These are phyloP conservation scores for Chalciporus sp. DNA, from an alignment of 1,284 basidiomycete species.

Conservation along the genomic window DNA sequence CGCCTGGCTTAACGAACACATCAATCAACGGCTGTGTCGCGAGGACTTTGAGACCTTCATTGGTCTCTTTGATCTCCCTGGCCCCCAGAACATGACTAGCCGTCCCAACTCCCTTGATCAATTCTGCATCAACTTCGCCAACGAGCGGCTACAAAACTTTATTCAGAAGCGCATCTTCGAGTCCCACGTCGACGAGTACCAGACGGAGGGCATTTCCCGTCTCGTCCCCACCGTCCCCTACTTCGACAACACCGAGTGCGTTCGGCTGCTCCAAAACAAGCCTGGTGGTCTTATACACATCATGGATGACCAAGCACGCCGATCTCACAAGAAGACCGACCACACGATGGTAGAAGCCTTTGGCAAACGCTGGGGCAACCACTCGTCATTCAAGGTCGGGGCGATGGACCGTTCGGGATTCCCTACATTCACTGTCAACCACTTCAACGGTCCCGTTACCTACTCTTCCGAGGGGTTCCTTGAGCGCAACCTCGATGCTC, in stretches of 20 bases:
- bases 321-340: slow-evolving; percentile 89
- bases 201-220: slow-evolving; percentile 78
- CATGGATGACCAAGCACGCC: slow-evolving; percentile 93
- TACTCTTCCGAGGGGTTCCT: slow-evolving; percentile 92
- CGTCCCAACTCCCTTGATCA: slow-evolving; percentile 92
- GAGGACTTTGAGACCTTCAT: slow-evolving; percentile 93
- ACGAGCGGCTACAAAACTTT: slow-evolving; percentile 88
- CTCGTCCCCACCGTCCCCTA: slow-evolving; percentile 76
- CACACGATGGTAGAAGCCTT: slow-evolving; percentile 95
- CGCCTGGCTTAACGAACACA: slow-evolving; percentile 94
- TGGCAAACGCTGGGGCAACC: slow-evolving; percentile 92
- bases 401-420: slow-evolving; percentile 76
- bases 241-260: slow-evolving; percentile 91
- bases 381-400: slow-evolving; percentile 86
- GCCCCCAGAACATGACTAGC: slow-evolving; percentile 86
- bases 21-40: slow-evolving; percentile 92
- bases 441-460: slow-evolving; percentile 89
- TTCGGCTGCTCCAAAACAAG: slow-evolving; percentile 84
- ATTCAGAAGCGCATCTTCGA: slow-evolving; percentile 83
- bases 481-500: slow-evolving; percentile 85
- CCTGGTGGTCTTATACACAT: slow-evolving; percentile 95
- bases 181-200: slow-evolving; percentile 79
- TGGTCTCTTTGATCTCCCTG: slow-evolving; percentile 94
- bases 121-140: slow-evolving; percentile 95
- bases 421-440: slow-evolving; percentile 89